Evolutionary conservation across 768 basidiomycete genomes (phyloP).

Genomic region (Boletellus emodensis): DNA sequence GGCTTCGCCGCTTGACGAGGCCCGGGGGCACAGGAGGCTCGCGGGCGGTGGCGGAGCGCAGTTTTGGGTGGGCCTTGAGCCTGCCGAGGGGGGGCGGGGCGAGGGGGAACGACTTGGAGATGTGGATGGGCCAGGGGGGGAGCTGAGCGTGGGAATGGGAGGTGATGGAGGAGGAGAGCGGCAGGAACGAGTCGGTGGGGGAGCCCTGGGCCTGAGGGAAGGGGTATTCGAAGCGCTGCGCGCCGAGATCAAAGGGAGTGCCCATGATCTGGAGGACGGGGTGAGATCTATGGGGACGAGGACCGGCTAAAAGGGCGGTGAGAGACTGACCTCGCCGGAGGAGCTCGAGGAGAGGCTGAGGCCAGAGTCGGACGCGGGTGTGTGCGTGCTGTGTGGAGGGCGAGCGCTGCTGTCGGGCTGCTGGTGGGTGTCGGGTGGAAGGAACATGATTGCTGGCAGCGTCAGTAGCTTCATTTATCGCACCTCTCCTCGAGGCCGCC

Average conservation of each 20-base stretch:
- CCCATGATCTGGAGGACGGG: constrained; percentile 27
- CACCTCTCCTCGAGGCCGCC: background rate
- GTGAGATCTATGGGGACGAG: constrained; percentile 4
- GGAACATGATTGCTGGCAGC: constrained; percentile 10
- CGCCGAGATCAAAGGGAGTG: constrained; percentile 32
- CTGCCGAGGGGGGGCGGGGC: constrained; percentile 26
- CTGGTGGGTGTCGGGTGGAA: constrained; percentile 17
- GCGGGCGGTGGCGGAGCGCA: constrained; percentile 10
- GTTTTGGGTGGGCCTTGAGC: constrained; percentile 28
- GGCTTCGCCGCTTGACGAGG: no score
- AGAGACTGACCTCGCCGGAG: constrained; percentile 25
- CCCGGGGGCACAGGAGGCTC: no score
- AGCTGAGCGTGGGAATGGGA: constrained; percentile 23
- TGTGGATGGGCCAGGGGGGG: constrained; percentile 26
- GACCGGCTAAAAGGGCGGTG: background rate
- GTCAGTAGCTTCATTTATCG: no score
- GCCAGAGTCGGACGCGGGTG: constrained; percentile 28
- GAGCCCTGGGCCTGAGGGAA: constrained; percentile 30
- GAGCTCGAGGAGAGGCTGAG: constrained; percentile 30
- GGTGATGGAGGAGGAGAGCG: constrained; percentile 14
- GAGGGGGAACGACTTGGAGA: constrained; percentile 30
- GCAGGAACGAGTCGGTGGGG: constrained; percentile 24
- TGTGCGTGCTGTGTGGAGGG: constrained; percentile 8
- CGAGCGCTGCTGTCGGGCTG: constrained; percentile 1
- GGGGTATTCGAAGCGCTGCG: constrained; percentile 32